Base-by-base conservation (phyloP, 2,329 filamentous ascomycete species). In the Penicillium sp. region DNA sequence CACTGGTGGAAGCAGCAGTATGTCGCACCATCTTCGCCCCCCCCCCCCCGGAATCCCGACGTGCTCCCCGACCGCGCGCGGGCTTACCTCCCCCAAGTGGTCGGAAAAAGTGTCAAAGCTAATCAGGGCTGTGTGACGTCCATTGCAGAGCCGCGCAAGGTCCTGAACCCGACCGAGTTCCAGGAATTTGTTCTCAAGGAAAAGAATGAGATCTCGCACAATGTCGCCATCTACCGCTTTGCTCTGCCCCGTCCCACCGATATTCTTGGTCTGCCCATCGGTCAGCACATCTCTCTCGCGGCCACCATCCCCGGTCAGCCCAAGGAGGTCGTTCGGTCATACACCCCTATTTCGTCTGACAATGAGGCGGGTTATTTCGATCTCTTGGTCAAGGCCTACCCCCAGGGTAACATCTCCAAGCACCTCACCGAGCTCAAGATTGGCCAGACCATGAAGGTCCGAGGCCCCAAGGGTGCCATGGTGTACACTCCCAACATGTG, bases 151-250 rank as follows among this genome's bases (percentile, higher is more conserved):
- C 78, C 83, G 54, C 83, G 85, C 70, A 90, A 88, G 72, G 84
- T 93, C 56, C 81, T 98, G 60, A 91, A 91, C 75, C 89, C 90
- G 29, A 83, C 84, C 59, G 78, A 79, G 43, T 96, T 95, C 80
- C 90, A 96, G 70, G 82, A 95, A 49, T 96, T 96, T 67, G 85
- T 88, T 68, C 84, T 98, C 61, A 85, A 86, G 71, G 88, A 97
- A 73, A 97, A 96, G 82, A 97, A 85, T 11, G 80, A 94, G 57
- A 85, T 97, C 64, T 95, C 91, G 29, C 93, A 97, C 82, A 98
- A 98, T 78, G 91, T 95, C 51, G 90, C 91, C 71, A 95, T 98
- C 76, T 98, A 97, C 79, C 90, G 93, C 65, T 96, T 97, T 76
- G 79, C 80, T 56, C 87, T 98, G 36, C 90, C 90, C 48, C 78